Evolutionary conservation across 1,284 basidiomycete species (phyloP).

Genomic region (Trametes polyzona): DNA sequence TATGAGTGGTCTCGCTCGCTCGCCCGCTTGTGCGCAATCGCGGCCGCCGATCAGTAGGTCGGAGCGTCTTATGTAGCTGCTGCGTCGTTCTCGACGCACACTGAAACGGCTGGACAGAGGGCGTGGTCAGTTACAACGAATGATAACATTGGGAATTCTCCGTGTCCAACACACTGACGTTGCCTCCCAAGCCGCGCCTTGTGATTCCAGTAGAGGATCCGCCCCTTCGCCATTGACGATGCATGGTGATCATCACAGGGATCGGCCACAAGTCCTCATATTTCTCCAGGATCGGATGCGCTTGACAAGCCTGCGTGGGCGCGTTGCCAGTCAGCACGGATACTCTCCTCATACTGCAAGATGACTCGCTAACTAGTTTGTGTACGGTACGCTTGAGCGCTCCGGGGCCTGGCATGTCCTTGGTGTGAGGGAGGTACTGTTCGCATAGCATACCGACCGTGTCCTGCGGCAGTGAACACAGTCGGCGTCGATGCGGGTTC

Average conservation of each 20-base stretch:
- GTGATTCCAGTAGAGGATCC: not conserved
- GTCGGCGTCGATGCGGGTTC: not conserved
- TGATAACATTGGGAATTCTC: too few species aligned
- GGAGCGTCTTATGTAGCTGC: too few species aligned
- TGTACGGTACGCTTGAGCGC: not conserved
- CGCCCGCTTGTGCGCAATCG: too few species aligned
- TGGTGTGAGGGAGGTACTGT: not conserved
- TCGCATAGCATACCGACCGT: slow-evolving; percentile 13
- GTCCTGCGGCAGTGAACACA: not conserved
- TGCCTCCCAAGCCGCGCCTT: not conserved
- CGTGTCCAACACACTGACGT: too few species aligned
- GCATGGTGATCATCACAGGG: not conserved
- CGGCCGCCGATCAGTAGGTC: too few species aligned
- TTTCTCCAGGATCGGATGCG: not conserved
- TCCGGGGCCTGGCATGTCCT: not conserved
- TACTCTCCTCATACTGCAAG: too few species aligned
- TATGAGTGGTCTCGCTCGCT: too few species aligned
- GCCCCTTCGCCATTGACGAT: not conserved
- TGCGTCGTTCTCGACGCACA: too few species aligned
- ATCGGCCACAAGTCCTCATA: slow-evolving; percentile 16
- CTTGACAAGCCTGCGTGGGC: not conserved
- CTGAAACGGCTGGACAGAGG: too few species aligned
- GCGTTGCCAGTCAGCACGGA: not conserved
- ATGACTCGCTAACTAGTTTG: too few species aligned
- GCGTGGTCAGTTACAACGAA: too few species aligned